Percentiles rank a stretch among this genome's conserved stretches.
Conservation (phyloP, 2,329 filamentous ascomycete species). For the Apiospora aurea region DNA sequence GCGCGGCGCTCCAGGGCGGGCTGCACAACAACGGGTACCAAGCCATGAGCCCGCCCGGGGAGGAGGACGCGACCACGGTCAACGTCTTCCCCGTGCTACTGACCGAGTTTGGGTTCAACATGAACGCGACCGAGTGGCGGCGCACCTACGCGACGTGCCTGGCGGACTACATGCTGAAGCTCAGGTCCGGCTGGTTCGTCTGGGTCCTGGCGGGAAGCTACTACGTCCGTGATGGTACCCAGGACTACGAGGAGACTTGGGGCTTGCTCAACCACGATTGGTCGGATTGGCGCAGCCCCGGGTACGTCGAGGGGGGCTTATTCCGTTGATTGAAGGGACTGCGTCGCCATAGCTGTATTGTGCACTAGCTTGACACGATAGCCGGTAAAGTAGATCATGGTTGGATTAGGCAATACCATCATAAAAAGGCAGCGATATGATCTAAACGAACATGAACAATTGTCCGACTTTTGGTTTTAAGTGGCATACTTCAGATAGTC, state of each 20-base stretch:
- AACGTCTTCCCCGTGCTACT: constrained; percentile 58
- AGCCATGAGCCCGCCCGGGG: constrained; percentile 52
- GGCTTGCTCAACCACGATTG: constrained; percentile 62
- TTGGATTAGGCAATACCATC: neutral
- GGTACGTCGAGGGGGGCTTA: constrained; percentile 51
- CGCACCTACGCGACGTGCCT: constrained; percentile 61
- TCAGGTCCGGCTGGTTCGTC: constrained; percentile 62
- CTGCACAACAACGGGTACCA: constrained; percentile 61
- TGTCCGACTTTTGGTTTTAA: too few species aligned
- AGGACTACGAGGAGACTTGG: constrained; percentile 66
- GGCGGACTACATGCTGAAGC: constrained; percentile 53
- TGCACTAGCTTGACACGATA: neutral
- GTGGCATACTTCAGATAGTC: too few species aligned
- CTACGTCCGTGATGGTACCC: constrained; percentile 58
- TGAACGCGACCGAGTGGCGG: constrained; percentile 54
- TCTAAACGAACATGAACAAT: too few species aligned
- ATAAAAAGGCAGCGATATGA: neutral
- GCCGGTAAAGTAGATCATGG: too few species aligned
- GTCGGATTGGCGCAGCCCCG: constrained; percentile 55
- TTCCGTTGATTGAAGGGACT: constrained; percentile 47
- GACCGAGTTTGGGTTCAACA: constrained; percentile 62
- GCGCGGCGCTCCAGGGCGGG: constrained; percentile 52
- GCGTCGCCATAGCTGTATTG: constrained; percentile 28
- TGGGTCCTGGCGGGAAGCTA: constrained; percentile 68
- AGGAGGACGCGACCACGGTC: constrained; percentile 42